Percentiles rank a stretch among this genome's conserved stretches.
Evolutionary conservation across 306 rosid genomes (phyloP).

Genomic region (Begonia masoniana): DNA sequence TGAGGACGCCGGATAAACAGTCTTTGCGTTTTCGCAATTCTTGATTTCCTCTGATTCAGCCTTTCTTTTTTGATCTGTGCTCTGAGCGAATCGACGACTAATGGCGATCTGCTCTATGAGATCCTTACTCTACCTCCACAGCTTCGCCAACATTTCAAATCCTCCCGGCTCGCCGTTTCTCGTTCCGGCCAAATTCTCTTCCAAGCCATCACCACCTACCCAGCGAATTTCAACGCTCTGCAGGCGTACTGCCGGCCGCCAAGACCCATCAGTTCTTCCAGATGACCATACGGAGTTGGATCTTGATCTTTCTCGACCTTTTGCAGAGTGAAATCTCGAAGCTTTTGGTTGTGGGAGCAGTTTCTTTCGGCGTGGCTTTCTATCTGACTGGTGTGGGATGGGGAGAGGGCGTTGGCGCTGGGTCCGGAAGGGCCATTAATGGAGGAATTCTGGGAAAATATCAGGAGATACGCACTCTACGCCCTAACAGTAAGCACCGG

Average conservation of each 20-base stretch:
- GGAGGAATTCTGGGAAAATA: constrained; percentile 96
- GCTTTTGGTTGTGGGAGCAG: constrained; percentile 44
- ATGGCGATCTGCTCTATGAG: constrained; percentile 32
- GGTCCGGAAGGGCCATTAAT: constrained; percentile 89
- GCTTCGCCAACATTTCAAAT: constrained; percentile 11
- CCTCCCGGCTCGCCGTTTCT: constrained; percentile 12
- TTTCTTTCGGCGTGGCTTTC: constrained; percentile 48
- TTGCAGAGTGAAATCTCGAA: constrained; percentile 14
- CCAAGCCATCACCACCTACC: too few species aligned
- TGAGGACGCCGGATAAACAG: too few species aligned
- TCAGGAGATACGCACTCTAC: constrained; percentile 67
- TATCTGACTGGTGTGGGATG: constrained; percentile 35
- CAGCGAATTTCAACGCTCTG: too few species aligned
- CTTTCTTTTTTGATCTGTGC: neutral
- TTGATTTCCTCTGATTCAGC: neutral
- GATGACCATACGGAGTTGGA: neutral
- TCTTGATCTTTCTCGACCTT: neutral
- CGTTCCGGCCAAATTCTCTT: constrained; percentile 8
- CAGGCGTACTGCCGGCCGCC: too few species aligned
- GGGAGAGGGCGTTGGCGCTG: constrained; percentile 60
- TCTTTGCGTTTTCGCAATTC: too few species aligned
- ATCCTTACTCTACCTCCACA: constrained; percentile 22
- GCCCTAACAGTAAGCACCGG: constrained; percentile 85
- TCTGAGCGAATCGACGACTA: neutral
- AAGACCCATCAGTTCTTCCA: neutral